Percentiles rank a stretch among this genome's conserved stretches.
phyloP scores from a whole-genome alignment of 768 basidiomycete species.

The Cystobasidium tubakii region DNA sequence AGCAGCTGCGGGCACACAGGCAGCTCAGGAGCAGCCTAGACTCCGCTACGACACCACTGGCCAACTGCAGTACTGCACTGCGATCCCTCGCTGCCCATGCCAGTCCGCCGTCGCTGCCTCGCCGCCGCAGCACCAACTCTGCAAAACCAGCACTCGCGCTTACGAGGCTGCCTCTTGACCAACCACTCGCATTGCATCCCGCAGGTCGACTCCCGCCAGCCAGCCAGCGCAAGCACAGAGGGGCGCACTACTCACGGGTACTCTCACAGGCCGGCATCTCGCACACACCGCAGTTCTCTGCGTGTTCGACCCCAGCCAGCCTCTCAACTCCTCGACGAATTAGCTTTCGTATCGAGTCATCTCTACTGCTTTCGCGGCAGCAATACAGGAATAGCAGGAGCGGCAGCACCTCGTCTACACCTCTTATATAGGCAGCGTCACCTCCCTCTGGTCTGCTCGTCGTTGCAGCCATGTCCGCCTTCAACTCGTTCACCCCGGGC shows the following conservation, averaged over 20 bases:
- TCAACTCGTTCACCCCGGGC: conserved; percentile 34
- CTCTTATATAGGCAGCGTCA: neutral
- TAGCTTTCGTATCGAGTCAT: conserved; percentile 25
- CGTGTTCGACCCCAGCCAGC: neutral
- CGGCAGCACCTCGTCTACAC: neutral
- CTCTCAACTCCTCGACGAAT: conserved; percentile 19
- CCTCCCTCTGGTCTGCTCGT: too few species aligned
- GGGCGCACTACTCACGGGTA: neutral
- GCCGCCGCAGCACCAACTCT: neutral
- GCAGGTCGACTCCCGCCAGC: neutral
- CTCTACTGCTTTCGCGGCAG: neutral
- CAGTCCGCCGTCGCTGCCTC: neutral
- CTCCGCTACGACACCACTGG: too few species aligned
- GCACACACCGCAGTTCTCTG: neutral
- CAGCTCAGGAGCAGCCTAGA: too few species aligned
- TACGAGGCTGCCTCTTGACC: neutral
- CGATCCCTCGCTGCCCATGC: too few species aligned
- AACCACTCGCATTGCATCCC: neutral
- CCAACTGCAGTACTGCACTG: too few species aligned
- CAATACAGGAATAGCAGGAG: neutral
- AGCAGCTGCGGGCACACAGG: too few species aligned
- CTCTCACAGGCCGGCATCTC: too few species aligned
- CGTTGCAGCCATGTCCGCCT: conserved; percentile 10
- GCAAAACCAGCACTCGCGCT: conserved; percentile 6
- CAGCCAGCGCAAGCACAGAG: neutral